Percentiles rank a stretch among this genome's conserved stretches.
Evolutionary conservation across 768 basidiomycete species (phyloP).

Genomic region (Suillus weaverae): DNA sequence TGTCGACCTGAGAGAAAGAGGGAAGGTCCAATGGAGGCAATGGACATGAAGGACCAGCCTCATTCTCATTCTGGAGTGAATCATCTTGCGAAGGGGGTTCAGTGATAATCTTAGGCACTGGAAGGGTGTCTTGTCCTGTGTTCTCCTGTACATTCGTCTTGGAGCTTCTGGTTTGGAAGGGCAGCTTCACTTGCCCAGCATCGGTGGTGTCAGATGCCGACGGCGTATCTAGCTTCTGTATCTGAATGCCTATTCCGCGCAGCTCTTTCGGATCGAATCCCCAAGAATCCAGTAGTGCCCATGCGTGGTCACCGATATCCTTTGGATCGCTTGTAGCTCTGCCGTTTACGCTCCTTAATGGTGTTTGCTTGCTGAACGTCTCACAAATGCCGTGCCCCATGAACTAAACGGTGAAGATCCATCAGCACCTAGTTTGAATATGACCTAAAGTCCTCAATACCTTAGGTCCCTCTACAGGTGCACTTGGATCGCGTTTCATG

Average conservation of each 20-base stretch:
- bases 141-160: not conserved
- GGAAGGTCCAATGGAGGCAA: conserved; percentile 47
- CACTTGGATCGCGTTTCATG: conserved; percentile 81
- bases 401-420: conserved; percentile 51
- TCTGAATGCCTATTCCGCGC: conserved; percentile 89
- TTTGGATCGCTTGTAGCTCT: conserved; percentile 71
- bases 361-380: conserved; percentile 71
- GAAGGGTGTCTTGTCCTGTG: conserved; percentile 2
- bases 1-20: conserved; percentile 76
- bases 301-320: conserved; percentile 74
- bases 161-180: conserved; percentile 44
- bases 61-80: conserved; percentile 9
- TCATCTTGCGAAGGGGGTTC: conserved; percentile 37
- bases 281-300: conserved; percentile 70
- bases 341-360: conserved; percentile 59
- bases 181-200: conserved; percentile 58
- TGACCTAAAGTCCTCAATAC: conserved; percentile 38
- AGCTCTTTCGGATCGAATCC: conserved; percentile 82
- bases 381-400: conserved; percentile 90
- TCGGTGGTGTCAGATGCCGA: conserved; percentile 33
- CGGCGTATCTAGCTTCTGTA: conserved; percentile 78
- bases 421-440: conserved; percentile 6
- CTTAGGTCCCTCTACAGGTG: conserved; percentile 90
- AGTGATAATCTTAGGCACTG: conserved; percentile 24
- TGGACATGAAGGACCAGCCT: conserved; percentile 11